These are phyloP conservation scores for Aplosporella prunicola DNA, from an alignment of 2,329 filamentous ascomycete species.

Conservation along the genomic window DNA sequence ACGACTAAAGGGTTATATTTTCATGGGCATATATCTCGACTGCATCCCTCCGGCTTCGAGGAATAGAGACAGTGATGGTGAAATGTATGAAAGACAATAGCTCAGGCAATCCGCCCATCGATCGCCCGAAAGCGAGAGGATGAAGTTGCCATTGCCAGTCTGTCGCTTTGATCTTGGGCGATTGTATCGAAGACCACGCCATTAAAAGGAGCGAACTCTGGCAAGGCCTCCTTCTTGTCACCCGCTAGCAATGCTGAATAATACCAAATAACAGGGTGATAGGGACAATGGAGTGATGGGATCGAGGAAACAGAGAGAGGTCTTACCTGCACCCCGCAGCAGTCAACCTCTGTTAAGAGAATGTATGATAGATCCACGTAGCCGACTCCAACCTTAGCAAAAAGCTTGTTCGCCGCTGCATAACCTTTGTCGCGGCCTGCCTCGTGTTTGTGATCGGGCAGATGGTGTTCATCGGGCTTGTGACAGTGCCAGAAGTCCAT, in stretches of 20 bases:
- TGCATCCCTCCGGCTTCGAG: too few species aligned
- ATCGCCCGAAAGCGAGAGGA: too few species aligned
- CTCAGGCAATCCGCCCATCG: too few species aligned
- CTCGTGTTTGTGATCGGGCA: constrained; percentile 39
- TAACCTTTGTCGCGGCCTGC: constrained; percentile 54
- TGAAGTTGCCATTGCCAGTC: not conserved
- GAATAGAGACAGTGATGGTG: too few species aligned
- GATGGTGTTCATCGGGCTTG: constrained; percentile 62
- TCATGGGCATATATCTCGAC: too few species aligned
- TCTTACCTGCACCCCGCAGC: constrained; percentile 39
- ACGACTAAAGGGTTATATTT: too few species aligned
- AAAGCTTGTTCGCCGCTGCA: constrained; percentile 67
- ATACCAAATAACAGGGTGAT: constrained; percentile 1
- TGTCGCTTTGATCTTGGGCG: constrained; percentile 40
- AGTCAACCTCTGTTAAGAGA: constrained; percentile 60
- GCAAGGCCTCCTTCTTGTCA: constrained; percentile 48
- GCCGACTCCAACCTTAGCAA: constrained; percentile 55
- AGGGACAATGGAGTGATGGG: not conserved
- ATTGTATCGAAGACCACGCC: constrained; percentile 50
- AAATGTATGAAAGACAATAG: too few species aligned
- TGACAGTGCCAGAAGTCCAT: constrained; percentile 99
- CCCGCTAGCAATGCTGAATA: constrained; percentile 25
- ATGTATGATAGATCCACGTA: constrained; percentile 77
- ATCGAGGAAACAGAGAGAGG: constrained; percentile 10
- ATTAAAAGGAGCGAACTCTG: constrained; percentile 22